A percentile compares a stretch with the other conserved stretches of the same genome.
These are phyloP conservation scores for Daedaleopsis sinensis DNA, from an alignment of 768 basidiomycete genomes.

Conservation along the genomic window DNA sequence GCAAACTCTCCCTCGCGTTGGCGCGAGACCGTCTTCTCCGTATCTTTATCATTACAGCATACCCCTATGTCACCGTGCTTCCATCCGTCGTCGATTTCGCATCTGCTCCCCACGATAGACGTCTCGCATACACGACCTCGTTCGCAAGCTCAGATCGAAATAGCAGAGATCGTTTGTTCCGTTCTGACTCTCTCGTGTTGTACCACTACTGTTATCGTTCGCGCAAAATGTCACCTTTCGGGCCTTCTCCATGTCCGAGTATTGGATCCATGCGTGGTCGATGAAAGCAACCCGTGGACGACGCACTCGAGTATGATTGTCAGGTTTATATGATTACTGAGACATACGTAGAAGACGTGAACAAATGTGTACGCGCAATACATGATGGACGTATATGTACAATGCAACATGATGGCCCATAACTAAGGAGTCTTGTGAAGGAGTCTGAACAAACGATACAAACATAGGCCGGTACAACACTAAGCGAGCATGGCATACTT, in stretches of 20 bases:
- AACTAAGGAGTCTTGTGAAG: background rate
- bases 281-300: too few species aligned
- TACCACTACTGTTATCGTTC: too few species aligned
- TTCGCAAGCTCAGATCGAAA: background rate
- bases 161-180: background rate
- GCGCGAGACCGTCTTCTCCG: background rate
- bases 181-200: too few species aligned
- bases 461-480: background rate
- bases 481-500: background rate
- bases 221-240: too few species aligned
- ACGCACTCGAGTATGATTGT: too few species aligned
- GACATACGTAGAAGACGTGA: background rate
- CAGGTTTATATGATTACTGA: background rate
- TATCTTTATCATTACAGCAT: conserved; percentile 1
- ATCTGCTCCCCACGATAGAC: background rate
- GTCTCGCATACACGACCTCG: background rate
- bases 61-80: background rate
- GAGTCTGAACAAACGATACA: background rate
- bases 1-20: background rate
- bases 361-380: background rate
- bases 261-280: too few species aligned
- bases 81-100: background rate
- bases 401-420: background rate
- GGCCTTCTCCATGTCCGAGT: too few species aligned
- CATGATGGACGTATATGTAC: background rate